phyloP scores from a whole-genome alignment of 2,329 filamentous ascomycete genomes.

The Colletotrichum sp. region DNA sequence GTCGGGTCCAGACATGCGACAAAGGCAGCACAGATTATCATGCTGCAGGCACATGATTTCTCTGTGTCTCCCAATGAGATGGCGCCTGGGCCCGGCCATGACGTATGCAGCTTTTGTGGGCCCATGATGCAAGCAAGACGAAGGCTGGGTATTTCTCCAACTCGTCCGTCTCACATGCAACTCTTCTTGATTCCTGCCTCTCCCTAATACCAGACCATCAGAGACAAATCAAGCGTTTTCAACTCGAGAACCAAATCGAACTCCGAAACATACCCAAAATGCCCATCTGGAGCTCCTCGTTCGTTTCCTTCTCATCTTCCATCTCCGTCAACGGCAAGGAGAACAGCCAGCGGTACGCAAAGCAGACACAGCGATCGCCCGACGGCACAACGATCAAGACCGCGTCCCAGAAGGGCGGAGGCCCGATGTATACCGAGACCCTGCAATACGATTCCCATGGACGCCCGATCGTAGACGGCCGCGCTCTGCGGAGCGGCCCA shows the following conservation, averaged over 20 bases:
- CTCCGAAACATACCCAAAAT: not conserved
- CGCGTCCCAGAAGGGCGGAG: not conserved
- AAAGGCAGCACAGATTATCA: not conserved
- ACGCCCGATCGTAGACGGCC: not conserved
- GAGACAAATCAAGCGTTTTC: not conserved
- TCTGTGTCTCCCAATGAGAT: not conserved
- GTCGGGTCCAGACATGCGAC: rapidly evolving
- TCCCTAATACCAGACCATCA: rapidly evolving
- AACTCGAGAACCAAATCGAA: not conserved
- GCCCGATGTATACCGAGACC: not conserved
- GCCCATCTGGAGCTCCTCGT: not conserved
- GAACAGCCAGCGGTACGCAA: not conserved
- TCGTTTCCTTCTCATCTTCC: conserved; percentile 11
- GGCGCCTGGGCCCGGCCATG: not conserved
- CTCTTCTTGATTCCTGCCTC: rapidly evolving
- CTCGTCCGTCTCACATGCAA: not conserved
- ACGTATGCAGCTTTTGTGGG: not conserved
- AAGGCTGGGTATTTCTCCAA: not conserved
- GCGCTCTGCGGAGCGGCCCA: not conserved
- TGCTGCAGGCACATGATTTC: not conserved
- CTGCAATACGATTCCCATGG: conserved; percentile 2
- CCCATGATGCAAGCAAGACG: not conserved
- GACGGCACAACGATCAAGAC: conserved; percentile 1
- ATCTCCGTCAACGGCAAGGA: conserved; percentile 7
- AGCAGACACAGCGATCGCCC: not conserved